These are phyloP conservation scores for Eragrostis curvula DNA, from an alignment of 176 grass and related monocot genomes.

Conservation along the genomic window DNA sequence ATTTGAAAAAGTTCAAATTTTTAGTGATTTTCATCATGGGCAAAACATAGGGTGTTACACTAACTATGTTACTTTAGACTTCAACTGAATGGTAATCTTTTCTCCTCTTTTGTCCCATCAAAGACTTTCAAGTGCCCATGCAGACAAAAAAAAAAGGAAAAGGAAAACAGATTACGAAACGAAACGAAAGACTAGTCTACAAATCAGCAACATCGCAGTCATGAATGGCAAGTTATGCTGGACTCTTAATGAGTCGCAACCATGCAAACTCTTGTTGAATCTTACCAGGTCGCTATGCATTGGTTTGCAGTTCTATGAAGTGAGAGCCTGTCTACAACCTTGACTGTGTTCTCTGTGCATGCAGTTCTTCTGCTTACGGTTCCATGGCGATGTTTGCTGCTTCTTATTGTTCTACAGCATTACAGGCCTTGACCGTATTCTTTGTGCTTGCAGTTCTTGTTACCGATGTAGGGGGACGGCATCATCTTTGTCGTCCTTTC, in stretches of 20 bases:
- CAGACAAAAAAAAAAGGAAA: neutral
- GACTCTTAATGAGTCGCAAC: neutral
- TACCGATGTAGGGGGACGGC: neutral
- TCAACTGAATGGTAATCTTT: neutral
- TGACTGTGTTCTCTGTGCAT: too few species aligned
- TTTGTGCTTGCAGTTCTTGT: conserved; percentile 16
- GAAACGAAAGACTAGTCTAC: neutral
- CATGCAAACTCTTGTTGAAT: neutral
- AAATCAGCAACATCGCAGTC: neutral
- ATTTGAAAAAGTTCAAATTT: too few species aligned
- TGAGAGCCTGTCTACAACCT: neutral
- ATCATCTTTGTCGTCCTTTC: conserved; percentile 33
- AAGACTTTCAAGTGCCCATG: neutral
- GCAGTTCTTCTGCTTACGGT: too few species aligned
- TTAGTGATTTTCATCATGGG: too few species aligned
- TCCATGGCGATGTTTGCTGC: neutral
- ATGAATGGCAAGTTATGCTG: neutral
- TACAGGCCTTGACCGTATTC: neutral
- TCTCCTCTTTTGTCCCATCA: neutral
- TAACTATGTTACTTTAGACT: neutral
- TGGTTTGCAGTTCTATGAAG: neutral
- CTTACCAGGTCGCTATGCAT: neutral
- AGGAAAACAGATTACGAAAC: too few species aligned
- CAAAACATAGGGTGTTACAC: neutral
- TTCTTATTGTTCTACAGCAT: neutral